Base-by-base conservation (phyloP, 2,329 filamentous ascomycete genomes). In the Aspergillus pseudotamarii region DNA sequence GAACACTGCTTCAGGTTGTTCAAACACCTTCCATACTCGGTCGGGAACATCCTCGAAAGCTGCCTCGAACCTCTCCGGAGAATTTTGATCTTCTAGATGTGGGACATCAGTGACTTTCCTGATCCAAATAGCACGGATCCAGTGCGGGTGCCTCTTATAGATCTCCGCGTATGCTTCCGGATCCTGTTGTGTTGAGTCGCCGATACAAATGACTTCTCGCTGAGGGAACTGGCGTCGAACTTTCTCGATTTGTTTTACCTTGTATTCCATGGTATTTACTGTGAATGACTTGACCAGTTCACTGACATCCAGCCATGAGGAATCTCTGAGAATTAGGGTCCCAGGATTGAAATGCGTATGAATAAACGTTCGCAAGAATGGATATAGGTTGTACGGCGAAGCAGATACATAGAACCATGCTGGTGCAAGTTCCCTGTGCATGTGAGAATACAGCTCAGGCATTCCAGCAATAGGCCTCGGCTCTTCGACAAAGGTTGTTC, bases 401-500 rank as follows among this genome's bases (percentile, higher is more conserved):
- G 94, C 94, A 0, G 92, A 96, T 54, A 98, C 86, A 78, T 98
- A 98, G 82, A 96, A 97, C 85, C 92, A 97, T 0, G 93, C 86
- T 1, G 93, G 90, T 10, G 84, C 82, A 10, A 88, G 79, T 46
- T 80, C 76, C 16, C 75, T 74, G 51, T 89, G 81, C 12, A 96
- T 83, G 60, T 89, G 83, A 26, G 81, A 79, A 80, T 97, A 97
- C 0, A 97, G 84, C 70, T 92, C 89, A 0, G 93, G 91, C 93
- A 97, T 97, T 55, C 92, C 93, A 0, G 83, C 72, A 16, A 94
- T 88, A 0, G 92, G 88, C 16, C 84, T 81, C 0, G 93, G 90
- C 19, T 88, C 82, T 57, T 94, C 90, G 54, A 91, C 86, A 72
- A 98, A 97, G 0, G 94, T 98, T 58, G 90, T 90, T 54, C 87